Percentiles rank a stretch among this genome's conserved stretches.
Evolutionary conservation across 768 basidiomycete genomes (phyloP).

Genomic region (Serpula lacrymans): DNA sequence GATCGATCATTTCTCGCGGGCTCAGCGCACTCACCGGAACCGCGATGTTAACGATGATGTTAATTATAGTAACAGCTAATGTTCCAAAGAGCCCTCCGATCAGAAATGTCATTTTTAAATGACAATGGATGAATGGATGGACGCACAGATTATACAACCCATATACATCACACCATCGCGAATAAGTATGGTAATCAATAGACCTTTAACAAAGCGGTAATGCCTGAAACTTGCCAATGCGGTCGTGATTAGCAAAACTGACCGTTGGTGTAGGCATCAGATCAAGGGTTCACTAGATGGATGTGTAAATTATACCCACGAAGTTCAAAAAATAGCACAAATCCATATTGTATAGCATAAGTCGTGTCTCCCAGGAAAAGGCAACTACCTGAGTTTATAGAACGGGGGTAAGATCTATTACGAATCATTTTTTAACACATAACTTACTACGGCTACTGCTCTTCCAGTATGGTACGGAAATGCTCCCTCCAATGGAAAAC

Average conservation of each 20-base stretch:
- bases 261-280: no score
- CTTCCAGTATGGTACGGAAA: no score
- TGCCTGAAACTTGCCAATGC: background rate
- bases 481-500: no score
- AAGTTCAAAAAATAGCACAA: no score
- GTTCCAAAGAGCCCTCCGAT: background rate
- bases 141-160: background rate
- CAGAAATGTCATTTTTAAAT: constrained; percentile 1
- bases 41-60: background rate
- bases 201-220: background rate
- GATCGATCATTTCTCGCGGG: background rate
- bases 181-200: background rate
- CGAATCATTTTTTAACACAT: no score
- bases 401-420: no score
- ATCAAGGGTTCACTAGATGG: no score
- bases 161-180: background rate
- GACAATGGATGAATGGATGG: background rate
- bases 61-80: background rate
- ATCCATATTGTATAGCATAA: no score
- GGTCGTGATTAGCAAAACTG: background rate
- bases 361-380: no score
- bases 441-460: no score
- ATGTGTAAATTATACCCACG: no score
- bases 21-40: background rate
- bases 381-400: no score